These are phyloP conservation scores for Boletus huronensis DNA, from an alignment of 768 basidiomycete species.

Conservation along the genomic window DNA sequence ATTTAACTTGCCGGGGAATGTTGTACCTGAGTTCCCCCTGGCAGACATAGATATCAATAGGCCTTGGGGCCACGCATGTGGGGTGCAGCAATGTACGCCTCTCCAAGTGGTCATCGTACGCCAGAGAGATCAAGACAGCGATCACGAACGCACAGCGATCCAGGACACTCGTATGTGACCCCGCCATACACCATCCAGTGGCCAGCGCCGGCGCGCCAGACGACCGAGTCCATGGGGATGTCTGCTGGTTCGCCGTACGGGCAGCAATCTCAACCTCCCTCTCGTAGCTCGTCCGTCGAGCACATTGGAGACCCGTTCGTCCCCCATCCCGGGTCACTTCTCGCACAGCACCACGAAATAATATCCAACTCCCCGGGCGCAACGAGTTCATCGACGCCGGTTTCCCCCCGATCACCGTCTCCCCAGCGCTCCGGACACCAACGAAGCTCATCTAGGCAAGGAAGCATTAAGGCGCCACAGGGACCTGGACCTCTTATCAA, in stretches of 20 bases:
- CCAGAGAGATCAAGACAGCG: slow-evolving; percentile 9
- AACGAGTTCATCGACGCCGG: slow-evolving; percentile 12
- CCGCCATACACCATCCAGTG: slow-evolving; percentile 25
- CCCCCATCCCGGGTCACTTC: slow-evolving; percentile 7
- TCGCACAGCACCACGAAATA: slow-evolving; percentile 3
- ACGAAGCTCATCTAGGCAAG: slow-evolving; percentile 19
- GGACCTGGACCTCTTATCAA: slow-evolving; percentile 9
- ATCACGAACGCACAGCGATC: slow-evolving; percentile 22
- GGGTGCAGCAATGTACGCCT: slow-evolving; percentile 12
- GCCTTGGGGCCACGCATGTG: background rate
- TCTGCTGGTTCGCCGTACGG: background rate
- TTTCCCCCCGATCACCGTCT: slow-evolving; percentile 15
- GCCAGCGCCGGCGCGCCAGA: slow-evolving; percentile 26
- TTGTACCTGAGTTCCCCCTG: background rate
- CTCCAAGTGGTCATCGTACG: slow-evolving; percentile 6
- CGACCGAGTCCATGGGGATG: slow-evolving; percentile 14
- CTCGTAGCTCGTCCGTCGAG: slow-evolving; percentile 25
- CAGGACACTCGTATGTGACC: slow-evolving; percentile 17
- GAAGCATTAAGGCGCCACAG: slow-evolving; percentile 16
- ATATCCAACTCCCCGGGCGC: slow-evolving; percentile 1
- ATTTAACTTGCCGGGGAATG: background rate
- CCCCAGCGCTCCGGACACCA: slow-evolving; percentile 16
- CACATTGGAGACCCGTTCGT: slow-evolving; percentile 11
- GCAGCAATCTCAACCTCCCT: slow-evolving; percentile 12
- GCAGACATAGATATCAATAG: background rate